Evolutionary conservation across 192 early-diverging fungal species (phyloP).

Genomic region (Coemansia sp.): DNA sequence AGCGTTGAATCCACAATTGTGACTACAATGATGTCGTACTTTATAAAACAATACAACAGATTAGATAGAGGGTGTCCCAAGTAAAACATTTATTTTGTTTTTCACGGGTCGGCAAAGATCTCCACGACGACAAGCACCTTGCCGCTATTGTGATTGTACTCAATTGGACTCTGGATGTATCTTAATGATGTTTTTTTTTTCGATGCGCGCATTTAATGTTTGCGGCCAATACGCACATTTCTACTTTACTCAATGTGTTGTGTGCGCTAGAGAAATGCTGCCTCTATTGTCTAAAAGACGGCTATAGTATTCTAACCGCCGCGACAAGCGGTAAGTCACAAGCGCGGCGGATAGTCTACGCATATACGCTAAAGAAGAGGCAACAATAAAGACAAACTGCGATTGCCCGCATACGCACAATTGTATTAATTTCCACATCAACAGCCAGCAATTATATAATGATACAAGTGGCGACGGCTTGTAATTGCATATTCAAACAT

Average conservation of each 20-base stretch:
- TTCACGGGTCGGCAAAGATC: neutral
- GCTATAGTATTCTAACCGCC: neutral
- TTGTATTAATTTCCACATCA: slow-evolving; percentile 4
- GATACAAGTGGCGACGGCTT: neutral
- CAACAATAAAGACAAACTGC: neutral
- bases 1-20: neutral
- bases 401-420: neutral
- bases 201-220: neutral
- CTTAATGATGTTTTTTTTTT: neutral
- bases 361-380: neutral
- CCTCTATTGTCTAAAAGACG: too few relatives aligned
- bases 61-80: neutral
- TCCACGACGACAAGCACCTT: neutral
- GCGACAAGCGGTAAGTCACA: neutral
- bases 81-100: neutral
- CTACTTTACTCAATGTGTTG: neutral
- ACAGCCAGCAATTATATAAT: neutral
- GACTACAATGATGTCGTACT: neutral
- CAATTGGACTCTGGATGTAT: neutral
- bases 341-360: neutral
- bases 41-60: neutral
- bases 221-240: neutral
- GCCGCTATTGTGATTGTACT: neutral
- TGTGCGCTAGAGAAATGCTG: neutral
- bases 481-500: neutral